These are phyloP conservation scores for Russula lepida DNA, from an alignment of 768 basidiomycete species.

Conservation along the genomic window DNA sequence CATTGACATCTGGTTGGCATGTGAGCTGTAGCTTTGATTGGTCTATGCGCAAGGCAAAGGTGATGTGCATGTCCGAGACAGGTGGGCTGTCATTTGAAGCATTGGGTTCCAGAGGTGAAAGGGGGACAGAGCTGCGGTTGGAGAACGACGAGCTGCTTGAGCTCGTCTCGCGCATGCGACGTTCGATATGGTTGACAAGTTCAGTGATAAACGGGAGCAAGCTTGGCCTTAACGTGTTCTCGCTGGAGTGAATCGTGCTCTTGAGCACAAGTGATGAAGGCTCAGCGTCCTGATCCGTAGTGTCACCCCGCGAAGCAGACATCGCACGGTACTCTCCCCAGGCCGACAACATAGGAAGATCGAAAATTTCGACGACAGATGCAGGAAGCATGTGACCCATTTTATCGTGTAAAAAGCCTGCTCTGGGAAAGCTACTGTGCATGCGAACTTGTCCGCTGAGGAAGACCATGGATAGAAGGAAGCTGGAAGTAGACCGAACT, in stretches of 20 bases:
- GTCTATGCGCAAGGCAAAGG: constrained; percentile 86
- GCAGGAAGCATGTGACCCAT: constrained; percentile 48
- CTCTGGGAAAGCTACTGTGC: constrained; percentile 40
- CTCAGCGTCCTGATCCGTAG: constrained; percentile 28
- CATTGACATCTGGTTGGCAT: constrained; percentile 87
- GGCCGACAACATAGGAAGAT: constrained; percentile 67
- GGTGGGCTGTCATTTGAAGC: constrained; percentile 19
- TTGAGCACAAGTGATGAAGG: constrained; percentile 72
- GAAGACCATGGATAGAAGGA: constrained; percentile 66
- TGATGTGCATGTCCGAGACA: constrained; percentile 55
- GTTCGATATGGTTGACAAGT: constrained; percentile 60
- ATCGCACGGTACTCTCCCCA: constrained; percentile 76
- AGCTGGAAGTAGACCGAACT: constrained; percentile 45
- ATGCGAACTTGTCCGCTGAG: constrained; percentile 78
- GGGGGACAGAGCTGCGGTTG: background rate
- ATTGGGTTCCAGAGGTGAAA: constrained; percentile 7
- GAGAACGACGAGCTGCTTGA: constrained; percentile 20
- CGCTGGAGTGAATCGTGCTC: constrained; percentile 80
- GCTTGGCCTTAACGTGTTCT: constrained; percentile 74
- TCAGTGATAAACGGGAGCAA: constrained; percentile 81
- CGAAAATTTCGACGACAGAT: constrained; percentile 54
- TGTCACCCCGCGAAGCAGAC: constrained; percentile 35
- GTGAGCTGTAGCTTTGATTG: constrained; percentile 79
- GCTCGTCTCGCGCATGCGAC: constrained; percentile 52
- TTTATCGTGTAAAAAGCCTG: constrained; percentile 29